phyloP scores from a whole-genome alignment of 495 filamentous ascomycete genomes.

The Neurospora sp. region DNA sequence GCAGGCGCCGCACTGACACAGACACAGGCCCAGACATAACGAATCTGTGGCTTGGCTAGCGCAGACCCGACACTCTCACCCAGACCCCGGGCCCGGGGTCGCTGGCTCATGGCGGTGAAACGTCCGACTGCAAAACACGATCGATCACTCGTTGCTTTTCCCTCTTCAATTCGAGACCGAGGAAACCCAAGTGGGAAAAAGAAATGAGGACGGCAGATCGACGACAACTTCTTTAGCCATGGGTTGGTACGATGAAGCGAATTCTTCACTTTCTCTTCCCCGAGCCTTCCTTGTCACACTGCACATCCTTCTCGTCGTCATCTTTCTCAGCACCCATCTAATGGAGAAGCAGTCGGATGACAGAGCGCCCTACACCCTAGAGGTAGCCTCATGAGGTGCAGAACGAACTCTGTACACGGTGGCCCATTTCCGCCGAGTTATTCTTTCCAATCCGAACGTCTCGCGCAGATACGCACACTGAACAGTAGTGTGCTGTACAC shows the following conservation, averaged over 20 bases:
- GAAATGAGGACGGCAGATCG: neutral
- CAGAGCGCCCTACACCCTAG: no score
- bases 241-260: neutral
- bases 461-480: no score
- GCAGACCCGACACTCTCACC: neutral
- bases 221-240: neutral
- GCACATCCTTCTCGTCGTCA: no score
- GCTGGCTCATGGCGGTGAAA: neutral
- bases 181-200: neutral
- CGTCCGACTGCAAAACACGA: neutral
- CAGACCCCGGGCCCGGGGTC: neutral
- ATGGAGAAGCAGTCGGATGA: no score
- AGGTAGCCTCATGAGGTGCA: no score
- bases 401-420: no score
- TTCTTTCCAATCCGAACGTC: no score
- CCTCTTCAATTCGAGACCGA: neutral
- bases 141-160: neutral
- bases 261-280: neutral
- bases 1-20: neutral
- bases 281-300: neutral
- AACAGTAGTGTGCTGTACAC: no score
- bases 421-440: no score
- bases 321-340: no score
- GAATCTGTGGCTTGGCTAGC: neutral
- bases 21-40: neutral